Evolutionary conservation across 2,329 filamentous ascomycete species (phyloP).

Genomic region (Nemania diffusa): DNA sequence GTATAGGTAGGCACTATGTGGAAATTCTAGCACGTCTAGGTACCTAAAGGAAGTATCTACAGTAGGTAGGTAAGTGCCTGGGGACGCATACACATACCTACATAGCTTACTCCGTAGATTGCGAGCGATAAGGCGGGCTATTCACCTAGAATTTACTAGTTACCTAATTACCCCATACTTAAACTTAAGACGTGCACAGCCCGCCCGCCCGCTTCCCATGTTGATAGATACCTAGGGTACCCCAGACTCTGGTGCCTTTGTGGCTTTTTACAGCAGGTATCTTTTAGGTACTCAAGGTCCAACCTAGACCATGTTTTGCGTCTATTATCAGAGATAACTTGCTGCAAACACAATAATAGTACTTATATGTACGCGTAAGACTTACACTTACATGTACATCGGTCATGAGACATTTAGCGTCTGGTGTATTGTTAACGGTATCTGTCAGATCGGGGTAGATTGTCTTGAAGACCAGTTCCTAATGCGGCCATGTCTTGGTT

Average conservation of each 20-base stretch:
- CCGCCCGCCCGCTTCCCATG: not conserved
- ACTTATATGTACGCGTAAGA: not conserved
- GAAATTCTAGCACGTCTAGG: not conserved
- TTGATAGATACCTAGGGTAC: not conserved
- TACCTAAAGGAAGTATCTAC: not conserved
- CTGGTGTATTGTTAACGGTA: constrained; percentile 15
- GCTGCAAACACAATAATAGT: not conserved
- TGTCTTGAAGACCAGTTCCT: constrained; percentile 2
- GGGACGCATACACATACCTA: not conserved
- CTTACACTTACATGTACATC: not conserved
- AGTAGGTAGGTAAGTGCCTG: not conserved
- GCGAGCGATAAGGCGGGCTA: not conserved
- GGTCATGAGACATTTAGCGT: constrained; percentile 14
- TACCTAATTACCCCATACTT: constrained; percentile 12
- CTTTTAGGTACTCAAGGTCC: not conserved
- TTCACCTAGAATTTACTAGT: not conserved
- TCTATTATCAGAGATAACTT: not conserved
- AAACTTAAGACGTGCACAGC: not conserved
- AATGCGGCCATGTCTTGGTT: constrained; percentile 28
- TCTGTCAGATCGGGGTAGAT: not conserved
- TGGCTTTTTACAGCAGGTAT: not conserved
- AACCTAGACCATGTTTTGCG: not conserved
- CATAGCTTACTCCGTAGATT: not conserved
- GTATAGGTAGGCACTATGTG: not conserved
- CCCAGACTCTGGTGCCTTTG: not conserved